Conservation (phyloP, 1,284 basidiomycete genomes). For the Caloboletus firmus region DNA sequence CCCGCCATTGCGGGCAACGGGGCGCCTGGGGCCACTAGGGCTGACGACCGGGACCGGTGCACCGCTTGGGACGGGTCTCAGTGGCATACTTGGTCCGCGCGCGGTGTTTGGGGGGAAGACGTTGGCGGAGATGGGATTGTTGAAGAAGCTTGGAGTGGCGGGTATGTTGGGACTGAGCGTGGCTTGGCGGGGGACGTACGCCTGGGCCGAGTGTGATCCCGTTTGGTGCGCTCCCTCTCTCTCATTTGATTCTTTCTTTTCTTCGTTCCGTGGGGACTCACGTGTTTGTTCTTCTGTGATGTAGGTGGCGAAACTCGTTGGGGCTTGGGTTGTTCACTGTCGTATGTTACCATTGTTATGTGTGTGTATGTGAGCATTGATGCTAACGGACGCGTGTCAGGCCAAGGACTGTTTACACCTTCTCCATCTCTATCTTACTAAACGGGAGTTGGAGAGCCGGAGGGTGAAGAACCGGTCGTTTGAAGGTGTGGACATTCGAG, state of each 20-base stretch:
- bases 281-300: neutral
- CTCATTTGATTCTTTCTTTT: no score
- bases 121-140: conserved; percentile 22
- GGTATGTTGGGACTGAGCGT: conserved; percentile 45
- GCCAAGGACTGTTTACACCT: conserved; percentile 65
- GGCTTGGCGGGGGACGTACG: conserved; percentile 54
- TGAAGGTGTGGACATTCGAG: conserved; percentile 60
- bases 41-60: conserved; percentile 10
- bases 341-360: conserved; percentile 39
- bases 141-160: conserved; percentile 32
- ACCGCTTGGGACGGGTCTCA: conserved; percentile 1
- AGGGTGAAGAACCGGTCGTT: conserved; percentile 67
- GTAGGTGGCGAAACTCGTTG: conserved; percentile 71
- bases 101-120: conserved; percentile 22
- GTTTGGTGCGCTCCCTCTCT: conserved; percentile 59
- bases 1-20: conserved; percentile 31
- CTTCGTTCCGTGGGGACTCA: neutral
- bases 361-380: neutral
- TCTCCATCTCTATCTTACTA: conserved; percentile 64
- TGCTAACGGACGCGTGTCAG: conserved; percentile 33
- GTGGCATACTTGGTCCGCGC: conserved; percentile 6
- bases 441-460: conserved; percentile 66
- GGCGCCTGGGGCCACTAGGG: conserved; percentile 19
- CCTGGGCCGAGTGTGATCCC: conserved; percentile 66
- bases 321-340: conserved; percentile 69